Conservation (phyloP, 2,329 filamentous ascomycete genomes). For the Fusarium xylarioides region DNA sequence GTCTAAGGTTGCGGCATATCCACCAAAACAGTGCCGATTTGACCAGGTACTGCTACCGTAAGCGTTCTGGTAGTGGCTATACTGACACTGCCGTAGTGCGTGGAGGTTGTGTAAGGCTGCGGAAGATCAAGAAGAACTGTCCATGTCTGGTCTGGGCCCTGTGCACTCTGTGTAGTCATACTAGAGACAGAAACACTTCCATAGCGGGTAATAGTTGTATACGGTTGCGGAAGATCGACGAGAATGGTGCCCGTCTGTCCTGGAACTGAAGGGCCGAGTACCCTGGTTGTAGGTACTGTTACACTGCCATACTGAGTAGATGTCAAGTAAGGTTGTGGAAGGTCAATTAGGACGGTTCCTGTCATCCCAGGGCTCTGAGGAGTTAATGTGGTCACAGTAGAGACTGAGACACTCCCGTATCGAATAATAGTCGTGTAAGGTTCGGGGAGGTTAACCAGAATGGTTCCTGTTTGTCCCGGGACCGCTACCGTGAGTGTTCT, state of each 20-base stretch:
- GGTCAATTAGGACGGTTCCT: neutral
- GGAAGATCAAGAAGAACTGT: neutral
- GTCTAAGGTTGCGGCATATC: neutral
- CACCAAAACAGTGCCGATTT: neutral
- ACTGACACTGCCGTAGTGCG: neutral
- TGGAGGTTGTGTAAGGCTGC: neutral
- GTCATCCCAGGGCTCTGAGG: neutral
- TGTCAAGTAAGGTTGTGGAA: neutral
- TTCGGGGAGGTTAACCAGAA: constrained; percentile 1
- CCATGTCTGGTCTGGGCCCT: neutral
- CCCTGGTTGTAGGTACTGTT: neutral
- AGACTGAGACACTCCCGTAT: neutral
- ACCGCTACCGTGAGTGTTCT: neutral
- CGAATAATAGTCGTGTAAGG: neutral
- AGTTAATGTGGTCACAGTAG: neutral
- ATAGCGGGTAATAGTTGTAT: neutral
- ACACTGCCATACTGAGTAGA: neutral
- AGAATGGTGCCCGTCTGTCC: constrained; percentile 3
- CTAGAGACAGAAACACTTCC: neutral
- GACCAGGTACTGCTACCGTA: neutral
- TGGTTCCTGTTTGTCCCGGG: neutral
- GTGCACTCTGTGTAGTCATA: neutral
- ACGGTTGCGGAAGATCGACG: neutral
- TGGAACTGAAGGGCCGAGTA: neutral
- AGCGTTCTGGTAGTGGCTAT: neutral